Evolutionary conservation across 129 eudicot genomes (phyloP).

Genomic region (Ambrosia artemisiifolia): DNA sequence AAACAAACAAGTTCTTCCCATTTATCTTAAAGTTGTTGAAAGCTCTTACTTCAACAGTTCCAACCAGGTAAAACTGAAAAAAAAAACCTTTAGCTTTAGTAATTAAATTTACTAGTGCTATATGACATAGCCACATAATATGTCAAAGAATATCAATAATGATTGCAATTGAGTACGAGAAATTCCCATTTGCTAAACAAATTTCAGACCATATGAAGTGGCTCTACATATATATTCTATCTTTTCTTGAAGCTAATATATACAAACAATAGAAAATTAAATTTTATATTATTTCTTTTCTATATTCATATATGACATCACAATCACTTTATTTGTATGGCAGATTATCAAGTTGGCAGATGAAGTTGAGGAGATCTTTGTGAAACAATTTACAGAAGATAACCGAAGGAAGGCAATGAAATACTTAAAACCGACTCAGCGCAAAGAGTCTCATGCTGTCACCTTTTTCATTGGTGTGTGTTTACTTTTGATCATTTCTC

Average conservation of each 20-base stretch:
- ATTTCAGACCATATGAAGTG: conserved; percentile 38
- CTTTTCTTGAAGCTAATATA: conserved; percentile 27
- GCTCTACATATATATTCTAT: conserved; percentile 22
- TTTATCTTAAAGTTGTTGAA: conserved; percentile 89
- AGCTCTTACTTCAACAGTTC: conserved; percentile 97
- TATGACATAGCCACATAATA: conserved; percentile 24
- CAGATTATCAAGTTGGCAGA: conserved; percentile 78
- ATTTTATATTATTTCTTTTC: background rate
- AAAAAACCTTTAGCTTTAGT: conserved; percentile 6
- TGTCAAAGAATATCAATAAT: conserved; percentile 34
- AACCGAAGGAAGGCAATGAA: conserved; percentile 87
- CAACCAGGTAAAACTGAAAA: conserved; percentile 57
- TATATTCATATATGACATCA: conserved; percentile 24
- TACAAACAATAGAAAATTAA: conserved; percentile 7
- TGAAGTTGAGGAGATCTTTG: conserved; percentile 81
- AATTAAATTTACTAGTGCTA: conserved; percentile 16
- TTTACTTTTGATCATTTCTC: background rate
- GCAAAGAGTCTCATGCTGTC: conserved; percentile 78
- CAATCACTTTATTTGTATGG: conserved; percentile 1
- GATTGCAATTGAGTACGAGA: conserved; percentile 35
- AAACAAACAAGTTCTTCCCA: conserved; percentile 81
- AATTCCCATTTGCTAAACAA: conserved; percentile 26
- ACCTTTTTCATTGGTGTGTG: conserved; percentile 91
- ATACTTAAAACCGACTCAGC: conserved; percentile 86
- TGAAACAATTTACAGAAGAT: conserved; percentile 77